phyloP scores from a whole-genome alignment of 1,139 yeast genomes.

The Yamadazyma jaroonii region DNA sequence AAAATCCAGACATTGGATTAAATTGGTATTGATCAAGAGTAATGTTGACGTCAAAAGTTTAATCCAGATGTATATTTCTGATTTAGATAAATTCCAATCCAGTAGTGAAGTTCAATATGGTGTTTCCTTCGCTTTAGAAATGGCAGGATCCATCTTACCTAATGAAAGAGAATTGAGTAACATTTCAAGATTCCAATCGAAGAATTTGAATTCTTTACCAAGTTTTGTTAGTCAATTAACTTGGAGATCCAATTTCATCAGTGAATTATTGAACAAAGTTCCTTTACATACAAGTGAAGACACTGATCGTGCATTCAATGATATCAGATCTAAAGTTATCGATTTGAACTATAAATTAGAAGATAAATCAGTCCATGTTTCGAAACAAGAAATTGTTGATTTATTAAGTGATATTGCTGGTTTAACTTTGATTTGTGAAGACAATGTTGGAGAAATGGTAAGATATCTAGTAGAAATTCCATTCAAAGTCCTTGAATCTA shows the following conservation, averaged over 20 bases:
- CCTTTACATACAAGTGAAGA: conserved; percentile 33
- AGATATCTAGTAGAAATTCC: conserved; percentile 69
- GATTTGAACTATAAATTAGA: conserved; percentile 14
- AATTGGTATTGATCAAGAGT: conserved; percentile 50
- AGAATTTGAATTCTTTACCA: conserved; percentile 58
- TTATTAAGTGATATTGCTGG: conserved; percentile 51
- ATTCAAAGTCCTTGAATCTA: conserved; percentile 59
- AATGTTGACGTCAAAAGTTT: conserved; percentile 75
- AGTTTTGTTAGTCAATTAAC: conserved; percentile 76
- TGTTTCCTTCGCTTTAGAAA: conserved; percentile 82
- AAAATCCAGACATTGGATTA: conserved; percentile 67
- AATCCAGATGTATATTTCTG: conserved; percentile 68
- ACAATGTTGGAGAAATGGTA: conserved; percentile 49
- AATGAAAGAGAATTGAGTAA: conserved; percentile 57
- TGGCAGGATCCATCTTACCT: conserved; percentile 72
- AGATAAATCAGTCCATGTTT: conserved; percentile 14
- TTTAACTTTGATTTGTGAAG: conserved; percentile 43
- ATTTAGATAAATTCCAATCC: conserved; percentile 31
- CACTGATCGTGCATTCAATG: conserved; percentile 26
- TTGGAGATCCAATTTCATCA: conserved; percentile 60
- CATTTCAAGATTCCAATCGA: conserved; percentile 24
- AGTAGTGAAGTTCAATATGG: conserved; percentile 61
- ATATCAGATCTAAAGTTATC: conserved; percentile 16
- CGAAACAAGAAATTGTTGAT: conserved; percentile 32
- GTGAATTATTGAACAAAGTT: conserved; percentile 36